These are phyloP conservation scores for Solanum acaule DNA, from an alignment of 257 asterid genomes.

Conservation along the genomic window DNA sequence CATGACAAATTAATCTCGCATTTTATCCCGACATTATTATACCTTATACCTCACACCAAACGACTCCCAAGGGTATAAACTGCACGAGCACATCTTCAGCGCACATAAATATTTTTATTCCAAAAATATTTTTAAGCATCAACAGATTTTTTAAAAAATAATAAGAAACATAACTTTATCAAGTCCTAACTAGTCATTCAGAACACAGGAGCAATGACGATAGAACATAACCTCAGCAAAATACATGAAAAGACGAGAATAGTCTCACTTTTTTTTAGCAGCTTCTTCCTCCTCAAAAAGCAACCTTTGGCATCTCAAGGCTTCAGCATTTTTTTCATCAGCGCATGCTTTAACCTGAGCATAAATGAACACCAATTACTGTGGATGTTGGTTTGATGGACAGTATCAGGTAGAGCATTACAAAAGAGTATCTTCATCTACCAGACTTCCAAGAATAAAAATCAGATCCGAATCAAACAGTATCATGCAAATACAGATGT, in stretches of 20 bases:
- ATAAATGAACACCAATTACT: constrained; percentile 7
- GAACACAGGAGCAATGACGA: background rate
- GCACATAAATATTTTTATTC: background rate
- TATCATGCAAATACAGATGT: background rate
- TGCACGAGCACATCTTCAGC: background rate
- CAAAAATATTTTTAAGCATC: background rate
- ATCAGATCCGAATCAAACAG: background rate
- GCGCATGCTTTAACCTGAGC: constrained; percentile 82
- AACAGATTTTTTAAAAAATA: background rate
- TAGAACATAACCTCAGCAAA: background rate
- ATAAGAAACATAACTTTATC: background rate
- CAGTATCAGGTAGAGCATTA: background rate
- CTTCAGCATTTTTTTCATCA: constrained; percentile 86
- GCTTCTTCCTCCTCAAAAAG: constrained; percentile 99
- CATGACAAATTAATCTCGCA: too few species aligned
- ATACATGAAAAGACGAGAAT: background rate
- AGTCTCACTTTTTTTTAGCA: constrained; percentile 58
- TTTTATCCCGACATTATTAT: background rate
- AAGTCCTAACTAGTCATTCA: background rate
- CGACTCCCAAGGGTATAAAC: background rate
- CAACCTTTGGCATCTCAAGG: constrained; percentile 82
- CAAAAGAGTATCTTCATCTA: background rate
- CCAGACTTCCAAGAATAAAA: background rate
- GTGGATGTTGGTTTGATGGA: background rate
- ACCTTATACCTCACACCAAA: background rate